Evolutionary conservation across 1,284 basidiomycete species (phyloP).

Genomic region (Marasmius tenuissimus): DNA sequence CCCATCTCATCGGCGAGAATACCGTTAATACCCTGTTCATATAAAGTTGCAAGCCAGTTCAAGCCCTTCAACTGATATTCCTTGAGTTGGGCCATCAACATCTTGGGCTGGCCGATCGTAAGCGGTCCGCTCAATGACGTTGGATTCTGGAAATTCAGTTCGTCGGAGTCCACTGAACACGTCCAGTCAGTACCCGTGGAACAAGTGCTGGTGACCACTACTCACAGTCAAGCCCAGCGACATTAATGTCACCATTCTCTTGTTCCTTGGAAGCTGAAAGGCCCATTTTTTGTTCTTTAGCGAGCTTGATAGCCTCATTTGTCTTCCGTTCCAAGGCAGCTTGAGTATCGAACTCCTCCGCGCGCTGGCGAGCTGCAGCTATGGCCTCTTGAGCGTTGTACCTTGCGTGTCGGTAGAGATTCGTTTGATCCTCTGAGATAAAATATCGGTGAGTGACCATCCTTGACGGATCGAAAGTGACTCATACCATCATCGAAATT

Average conservation of each 20-base stretch:
- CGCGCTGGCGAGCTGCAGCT: slow-evolving; percentile 77
- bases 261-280: slow-evolving; percentile 35
- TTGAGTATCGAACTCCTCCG: slow-evolving; percentile 83
- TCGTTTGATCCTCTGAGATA: slow-evolving; percentile 81
- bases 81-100: slow-evolving; percentile 96
- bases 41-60: slow-evolving; percentile 97
- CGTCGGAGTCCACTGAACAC: slow-evolving; percentile 84
- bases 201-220: slow-evolving; percentile 10
- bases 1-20: slow-evolving; percentile 99
- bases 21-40: slow-evolving; percentile 99
- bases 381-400: slow-evolving; percentile 92
- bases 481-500: slow-evolving; percentile 90
- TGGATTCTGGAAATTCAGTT: slow-evolving; percentile 99
- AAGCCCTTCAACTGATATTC: slow-evolving; percentile 99
- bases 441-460: not conserved
- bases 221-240: slow-evolving; percentile 60
- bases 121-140: slow-evolving; percentile 88
- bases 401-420: slow-evolving; percentile 86
- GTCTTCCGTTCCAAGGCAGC: slow-evolving; percentile 80
- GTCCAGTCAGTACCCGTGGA: slow-evolving; percentile 3
- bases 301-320: slow-evolving; percentile 71
- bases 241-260: slow-evolving; percentile 24
- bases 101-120: slow-evolving; percentile 90
- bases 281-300: slow-evolving; percentile 63
- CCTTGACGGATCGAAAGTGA: slow-evolving; percentile 3